Percentiles rank a stretch among this genome's conserved stretches.
These are phyloP conservation scores for Misopates orontium DNA, from an alignment of 257 asterid species.

Conservation along the genomic window DNA sequence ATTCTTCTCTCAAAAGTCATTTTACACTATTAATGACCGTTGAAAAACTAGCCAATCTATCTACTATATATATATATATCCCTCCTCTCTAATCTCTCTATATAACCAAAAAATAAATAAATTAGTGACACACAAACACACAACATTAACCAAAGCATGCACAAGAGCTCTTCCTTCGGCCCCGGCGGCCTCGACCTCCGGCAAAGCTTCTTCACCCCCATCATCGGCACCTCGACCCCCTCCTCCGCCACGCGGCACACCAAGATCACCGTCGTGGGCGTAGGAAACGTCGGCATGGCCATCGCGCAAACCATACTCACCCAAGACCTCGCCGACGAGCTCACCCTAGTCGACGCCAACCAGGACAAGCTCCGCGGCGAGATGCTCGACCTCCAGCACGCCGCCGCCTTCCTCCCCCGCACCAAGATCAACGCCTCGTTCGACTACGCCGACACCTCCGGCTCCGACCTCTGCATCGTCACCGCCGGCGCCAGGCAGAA, in stretches of 20 bases:
- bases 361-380: conserved; percentile 81
- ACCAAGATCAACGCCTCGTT: conserved; percentile 64
- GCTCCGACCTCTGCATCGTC: conserved; percentile 79
- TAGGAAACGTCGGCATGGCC: conserved; percentile 95
- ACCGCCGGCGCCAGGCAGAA: conserved; percentile 91
- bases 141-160: conserved; percentile 32
- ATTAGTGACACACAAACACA: neutral
- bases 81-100: too few species aligned
- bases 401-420: conserved; percentile 89
- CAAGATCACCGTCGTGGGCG: conserved; percentile 80
- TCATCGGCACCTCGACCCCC: conserved; percentile 43
- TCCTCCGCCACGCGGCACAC: conserved; percentile 57
- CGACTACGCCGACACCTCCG: conserved; percentile 57
- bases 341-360: conserved; percentile 73
- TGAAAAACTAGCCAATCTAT: neutral
- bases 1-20: neutral
- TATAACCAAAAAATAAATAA: neutral
- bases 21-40: neutral
- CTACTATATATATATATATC: neutral
- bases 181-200: conserved; percentile 76
- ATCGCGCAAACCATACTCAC: conserved; percentile 90
- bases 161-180: conserved; percentile 58
- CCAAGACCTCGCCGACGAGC: conserved; percentile 79
- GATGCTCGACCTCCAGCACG: conserved; percentile 88
- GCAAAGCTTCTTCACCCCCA: conserved; percentile 60